Base-by-base conservation (phyloP, 139 green algal genomes). In the Deuterostichococcus epilithicus region DNA sequence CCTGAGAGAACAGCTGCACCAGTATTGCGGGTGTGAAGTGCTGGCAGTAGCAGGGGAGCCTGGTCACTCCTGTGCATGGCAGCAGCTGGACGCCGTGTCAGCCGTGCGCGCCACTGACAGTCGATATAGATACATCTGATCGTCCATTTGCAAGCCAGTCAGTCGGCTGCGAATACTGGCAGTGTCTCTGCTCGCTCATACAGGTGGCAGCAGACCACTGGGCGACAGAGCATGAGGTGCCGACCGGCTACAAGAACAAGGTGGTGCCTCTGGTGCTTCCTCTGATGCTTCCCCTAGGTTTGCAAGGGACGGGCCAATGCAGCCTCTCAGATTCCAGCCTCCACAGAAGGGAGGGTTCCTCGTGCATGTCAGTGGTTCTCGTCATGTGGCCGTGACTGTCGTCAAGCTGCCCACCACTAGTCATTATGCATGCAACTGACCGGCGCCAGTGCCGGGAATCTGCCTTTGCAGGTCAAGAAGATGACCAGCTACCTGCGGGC, bases 401-500 rank as follows among this genome's bases (percentile, higher is more conserved):
- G 23, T 38, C 18, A 36, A 36, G 8, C 20, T 65, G 36, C 18
- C 13, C 38, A 38, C 38, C n/a, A 34, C n/a, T n/a, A 36, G 38
- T 15, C 36, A 32, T 52, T 52, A 8, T 68, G 38, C 30, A 13
- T 47, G 68, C 42, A 10, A 20, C 0, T 68, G 28, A n/a, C n/a
- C n/a, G n/a, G n/a, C n/a, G n/a, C n/a, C n/a, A n/a, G n/a, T n/a
- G n/a, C n/a, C n/a, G n/a, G n/a, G n/a, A n/a, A n/a, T n/a, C n/a
- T n/a, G n/a, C n/a, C n/a, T n/a, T 38, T 42, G n/a, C 30, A 71
- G 69, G 72, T 90, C 15, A 76, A 36, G 15, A 79, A 92, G 13
- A 94, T 94, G 90, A 94, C 88, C 2, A 38, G 74, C 22, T 92
- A 87, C 82, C 63, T 86, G 63, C 39, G 37, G 18, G 78, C 77